Base-by-base conservation (phyloP, 176 grass and related monocot genomes). In the Puya raimondii region DNA sequence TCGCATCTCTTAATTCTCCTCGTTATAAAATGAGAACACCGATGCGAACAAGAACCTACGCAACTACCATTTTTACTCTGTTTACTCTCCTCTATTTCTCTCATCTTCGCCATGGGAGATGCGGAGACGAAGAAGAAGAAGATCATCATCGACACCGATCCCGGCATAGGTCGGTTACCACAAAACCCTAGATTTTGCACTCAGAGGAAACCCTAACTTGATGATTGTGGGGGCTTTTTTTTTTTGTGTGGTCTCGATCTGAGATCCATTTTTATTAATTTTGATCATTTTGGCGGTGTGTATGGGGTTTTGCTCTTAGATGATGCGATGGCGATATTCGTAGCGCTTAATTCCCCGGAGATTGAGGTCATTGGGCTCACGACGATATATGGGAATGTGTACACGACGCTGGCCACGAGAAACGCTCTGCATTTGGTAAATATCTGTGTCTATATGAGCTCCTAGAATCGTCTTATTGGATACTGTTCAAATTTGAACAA, bases 271-370 rank as follows among this genome's bases (percentile, higher is more conserved):
- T 51, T 42, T 51, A 18, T 11, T 12, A 42, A 42, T 42, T 42
- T 7, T 42, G 33, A 42, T 42, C 33, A 42, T 42, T 7, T 42
- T 42, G 4, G 33, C 33, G 33, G 33, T 42, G 33, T 7, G 33
- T 42, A 4, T 10, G 48, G 22, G 29, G 11, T 51, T 10, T 2
- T 11, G 68, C 1, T 61, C 48, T 20, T 72, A 97, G 93, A 97
- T 73, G 93, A 97, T 74, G 89, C 93, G 47, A 97, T 97, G 93
- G 93, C 93, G 70, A 92, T 97, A 73, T 92, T 97, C 78, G 71
- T 92, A 67, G 93, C 93, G 42, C 86, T 97, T 48, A 76, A 86
- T 49, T 96, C 92, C 70, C 93, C 89, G 72, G 93, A 97, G 81
- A 74, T 92, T 50, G 79, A 97, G 67, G 81, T 97, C 79, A 50